A percentile compares a stretch with the other conserved stretches of the same genome.
phyloP scores from a whole-genome alignment of 1,284 basidiomycete species.

The Tilletia walkeri region DNA sequence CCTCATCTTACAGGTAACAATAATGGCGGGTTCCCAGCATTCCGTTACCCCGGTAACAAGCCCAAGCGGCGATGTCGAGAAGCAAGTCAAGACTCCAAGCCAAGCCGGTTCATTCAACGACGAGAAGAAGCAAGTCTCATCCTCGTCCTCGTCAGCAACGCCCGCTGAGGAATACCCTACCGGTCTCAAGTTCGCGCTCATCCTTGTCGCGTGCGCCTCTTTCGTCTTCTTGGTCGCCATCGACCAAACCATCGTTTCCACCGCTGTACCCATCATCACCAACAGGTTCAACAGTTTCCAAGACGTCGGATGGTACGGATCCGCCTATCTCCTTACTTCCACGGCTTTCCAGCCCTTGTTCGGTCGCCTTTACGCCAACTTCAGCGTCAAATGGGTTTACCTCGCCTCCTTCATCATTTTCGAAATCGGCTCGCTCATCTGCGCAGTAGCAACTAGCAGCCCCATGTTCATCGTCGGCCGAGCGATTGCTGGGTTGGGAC shows the following conservation, averaged over 20 bases:
- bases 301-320: constrained; percentile 44
- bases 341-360: constrained; percentile 46
- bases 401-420: constrained; percentile 34
- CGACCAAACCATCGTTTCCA: constrained; percentile 43
- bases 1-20: neutral
- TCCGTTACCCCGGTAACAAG: no score
- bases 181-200: constrained; percentile 25
- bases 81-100: no score
- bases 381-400: constrained; percentile 40
- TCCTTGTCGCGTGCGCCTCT: constrained; percentile 17
- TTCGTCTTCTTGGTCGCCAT: constrained; percentile 22
- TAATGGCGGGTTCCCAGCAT: neutral
- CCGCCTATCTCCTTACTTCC: constrained; percentile 40
- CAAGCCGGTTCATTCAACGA: no score
- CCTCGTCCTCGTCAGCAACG: no score
- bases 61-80: no score
- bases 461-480: constrained; percentile 44
- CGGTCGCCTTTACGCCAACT: constrained; percentile 38
- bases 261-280: constrained; percentile 40
- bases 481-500: constrained; percentile 40
- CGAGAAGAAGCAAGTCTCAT: no score
- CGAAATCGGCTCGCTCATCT: constrained; percentile 43
- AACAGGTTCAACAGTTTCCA: constrained; percentile 38
- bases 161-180: constrained; percentile 17
- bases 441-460: constrained; percentile 34